Evolutionary conservation across 2,329 filamentous ascomycete species (phyloP).

Genomic region (Purpureocillium takamizusanense): DNA sequence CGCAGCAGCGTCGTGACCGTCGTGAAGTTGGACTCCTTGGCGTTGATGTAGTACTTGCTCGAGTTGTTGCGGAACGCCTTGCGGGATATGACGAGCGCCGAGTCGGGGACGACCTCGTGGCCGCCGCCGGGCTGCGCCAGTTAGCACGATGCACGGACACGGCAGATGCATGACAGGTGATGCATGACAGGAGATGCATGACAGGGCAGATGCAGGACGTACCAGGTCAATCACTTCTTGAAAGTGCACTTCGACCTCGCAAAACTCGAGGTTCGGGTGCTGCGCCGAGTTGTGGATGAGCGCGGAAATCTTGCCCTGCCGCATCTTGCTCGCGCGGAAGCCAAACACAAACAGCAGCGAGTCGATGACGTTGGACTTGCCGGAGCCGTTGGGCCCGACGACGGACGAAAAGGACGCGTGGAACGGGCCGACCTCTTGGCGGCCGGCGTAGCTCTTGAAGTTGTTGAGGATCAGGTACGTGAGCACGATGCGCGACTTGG

Average conservation of each 20-base stretch:
- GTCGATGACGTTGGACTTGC: constrained; percentile 98
- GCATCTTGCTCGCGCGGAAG: constrained; percentile 98
- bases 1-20: constrained; percentile 79
- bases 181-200: too few species aligned
- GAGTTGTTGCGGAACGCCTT: constrained; percentile 96
- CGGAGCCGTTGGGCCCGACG: constrained; percentile 94
- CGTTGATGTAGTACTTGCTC: constrained; percentile 97
- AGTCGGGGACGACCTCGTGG: constrained; percentile 71
- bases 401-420: constrained; percentile 96
- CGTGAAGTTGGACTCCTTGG: constrained; percentile 83
- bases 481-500: constrained; percentile 84
- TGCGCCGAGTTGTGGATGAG: constrained; percentile 94
- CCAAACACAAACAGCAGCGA: constrained; percentile 98
- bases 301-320: constrained; percentile 95
- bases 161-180: too few species aligned
- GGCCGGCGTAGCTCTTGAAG: constrained; percentile 97
- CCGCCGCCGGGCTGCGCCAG: constrained; percentile 54
- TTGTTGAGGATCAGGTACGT: constrained; percentile 88
- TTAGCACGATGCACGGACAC: too few species aligned
- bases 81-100: constrained; percentile 78
- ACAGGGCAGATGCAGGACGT: too few species aligned
- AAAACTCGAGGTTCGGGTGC: constrained; percentile 75
- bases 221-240: constrained; percentile 85
- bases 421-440: constrained; percentile 92
- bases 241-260: constrained; percentile 95